Base-by-base conservation (phyloP, 768 basidiomycete species). In the Mycena sanguinolenta region DNA sequence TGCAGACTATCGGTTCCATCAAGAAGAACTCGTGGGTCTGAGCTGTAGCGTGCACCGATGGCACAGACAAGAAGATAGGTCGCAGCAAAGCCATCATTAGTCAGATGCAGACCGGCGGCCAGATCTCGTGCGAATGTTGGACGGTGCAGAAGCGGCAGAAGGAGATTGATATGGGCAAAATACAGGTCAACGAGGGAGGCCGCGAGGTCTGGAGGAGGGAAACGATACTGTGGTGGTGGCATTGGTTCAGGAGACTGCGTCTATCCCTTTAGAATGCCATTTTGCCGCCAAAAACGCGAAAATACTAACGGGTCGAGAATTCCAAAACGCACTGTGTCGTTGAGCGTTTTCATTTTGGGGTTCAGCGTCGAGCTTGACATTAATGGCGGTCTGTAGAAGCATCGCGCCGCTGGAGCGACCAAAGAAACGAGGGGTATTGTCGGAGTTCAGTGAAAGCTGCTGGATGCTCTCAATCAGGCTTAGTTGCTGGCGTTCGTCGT, bases 71-170 rank as follows among this genome's bases (percentile, higher is more conserved):
- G 77, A 13, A 91, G 80, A 53, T 90, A 85, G 1, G 86, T 81
- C 1, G 80, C 76, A 0, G 80, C 83, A 71, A 92, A 91, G 0
- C 78, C 75, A 1, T 82, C 27, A 64, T 93, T 86, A 1, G 75
- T 79, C 14, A 82, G 76, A 76, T 94, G 90, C 4, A 89, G 73
- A 1, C 86, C 85, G 9, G 86, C 82, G 1, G 75, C 75, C 46
- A 92, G 77, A 27, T 84, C 82, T 36, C 79, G 79, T 50, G 90
- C 85, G 71, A 96, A 95, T 21, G 88, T 88, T 0, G 90, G 90
- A 0, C 90, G 87, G 75, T 96, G 95, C 3, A 97, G 81, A 12
- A 96, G 82, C 1, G 95, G 94, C 1, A 87, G 75, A 57, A 87
- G 82, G 4, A 77, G 69, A 73, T 95, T 92, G 69, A 86, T 70